Percentiles rank a stretch among this genome's conserved stretches.
Conservation (phyloP, 2,329 filamentous ascomycete genomes). For the Elsinoe batatas region DNA sequence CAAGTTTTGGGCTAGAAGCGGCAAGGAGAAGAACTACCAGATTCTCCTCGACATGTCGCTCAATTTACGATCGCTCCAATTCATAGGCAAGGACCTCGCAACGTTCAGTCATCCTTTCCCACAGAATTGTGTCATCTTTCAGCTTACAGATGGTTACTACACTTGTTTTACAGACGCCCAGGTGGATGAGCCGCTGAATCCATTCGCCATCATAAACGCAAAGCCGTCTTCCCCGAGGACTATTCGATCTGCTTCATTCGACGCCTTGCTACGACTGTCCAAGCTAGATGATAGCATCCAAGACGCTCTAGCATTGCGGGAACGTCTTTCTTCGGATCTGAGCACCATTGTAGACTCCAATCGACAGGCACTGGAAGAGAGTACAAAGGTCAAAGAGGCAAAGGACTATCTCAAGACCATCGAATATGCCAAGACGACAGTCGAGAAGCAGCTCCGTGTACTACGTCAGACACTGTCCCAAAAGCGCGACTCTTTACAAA, state of each 20-base stretch:
- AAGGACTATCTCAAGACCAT: conserved; percentile 36
- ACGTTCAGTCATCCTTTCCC: conserved; percentile 63
- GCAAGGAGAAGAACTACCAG: conserved; percentile 46
- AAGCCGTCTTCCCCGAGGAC: conserved; percentile 34
- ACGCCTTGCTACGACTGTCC: conserved; percentile 74
- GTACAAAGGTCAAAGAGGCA: conserved; percentile 32
- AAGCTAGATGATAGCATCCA: conserved; percentile 87
- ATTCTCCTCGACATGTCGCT: conserved; percentile 64
- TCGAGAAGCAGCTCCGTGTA: conserved; percentile 56
- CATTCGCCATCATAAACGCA: conserved; percentile 25
- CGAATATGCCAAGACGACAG: conserved; percentile 46
- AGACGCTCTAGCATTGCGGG: conserved; percentile 70
- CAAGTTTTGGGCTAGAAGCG: conserved; percentile 60
- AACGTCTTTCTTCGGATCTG: conserved; percentile 68
- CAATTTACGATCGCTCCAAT: conserved; percentile 64
- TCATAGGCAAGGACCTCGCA: conserved; percentile 57
- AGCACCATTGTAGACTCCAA: conserved; percentile 41
- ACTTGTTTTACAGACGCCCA: conserved; percentile 61
- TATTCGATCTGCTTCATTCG: conserved; percentile 70
- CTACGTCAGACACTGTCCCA: conserved; percentile 56
- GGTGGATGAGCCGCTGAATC: conserved; percentile 29
- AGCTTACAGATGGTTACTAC: conserved; percentile 80
- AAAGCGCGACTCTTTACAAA: conserved; percentile 54
- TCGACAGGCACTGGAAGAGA: conserved; percentile 27
- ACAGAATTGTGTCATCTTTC: conserved; percentile 72